A percentile compares a stretch with the other conserved stretches of the same genome.
phyloP scores from a whole-genome alignment of 1,284 basidiomycete species.

The Athelia sp. region DNA sequence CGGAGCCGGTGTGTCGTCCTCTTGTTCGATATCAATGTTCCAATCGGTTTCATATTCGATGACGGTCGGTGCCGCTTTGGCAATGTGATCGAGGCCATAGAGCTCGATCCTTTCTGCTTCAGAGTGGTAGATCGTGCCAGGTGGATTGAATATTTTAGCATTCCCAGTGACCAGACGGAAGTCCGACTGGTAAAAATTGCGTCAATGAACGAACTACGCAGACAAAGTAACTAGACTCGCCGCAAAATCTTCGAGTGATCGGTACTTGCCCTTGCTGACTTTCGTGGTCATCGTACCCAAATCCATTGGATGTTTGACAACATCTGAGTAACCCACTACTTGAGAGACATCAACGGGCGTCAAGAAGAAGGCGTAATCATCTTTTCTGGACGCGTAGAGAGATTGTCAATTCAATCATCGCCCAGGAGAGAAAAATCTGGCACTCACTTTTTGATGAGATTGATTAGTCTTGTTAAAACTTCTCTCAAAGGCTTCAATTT shows the following conservation, averaged over 20 bases:
- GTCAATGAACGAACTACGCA: not conserved
- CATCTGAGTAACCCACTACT: constrained; percentile 66
- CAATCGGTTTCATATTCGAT: constrained; percentile 78
- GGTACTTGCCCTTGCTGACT: constrained; percentile 60
- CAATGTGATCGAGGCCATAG: constrained; percentile 68
- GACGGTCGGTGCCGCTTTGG: constrained; percentile 61
- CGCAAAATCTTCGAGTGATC: constrained; percentile 71
- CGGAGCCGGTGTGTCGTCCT: constrained; percentile 44
- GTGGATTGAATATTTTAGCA: constrained; percentile 70
- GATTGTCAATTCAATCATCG: constrained; percentile 7
- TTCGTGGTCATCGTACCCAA: constrained; percentile 74
- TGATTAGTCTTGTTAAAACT: constrained; percentile 60
- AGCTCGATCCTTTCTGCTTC: constrained; percentile 67
- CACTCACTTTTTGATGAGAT: constrained; percentile 68
- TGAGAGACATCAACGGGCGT: constrained; percentile 60
- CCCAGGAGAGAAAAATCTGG: constrained; percentile 2
- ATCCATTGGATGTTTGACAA: constrained; percentile 77
- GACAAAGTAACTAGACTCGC: constrained; percentile 34
- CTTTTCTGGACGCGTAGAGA: constrained; percentile 48
- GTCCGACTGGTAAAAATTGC: constrained; percentile 44
- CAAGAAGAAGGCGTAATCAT: constrained; percentile 83
- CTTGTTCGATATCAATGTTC: constrained; percentile 75
- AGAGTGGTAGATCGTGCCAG: constrained; percentile 62
- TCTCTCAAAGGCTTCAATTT: constrained; percentile 77
- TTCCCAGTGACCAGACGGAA: constrained; percentile 68